These are phyloP conservation scores for Wallacemonas sp. DNA, from an alignment of 208 protist species.

Conservation along the genomic window DNA sequence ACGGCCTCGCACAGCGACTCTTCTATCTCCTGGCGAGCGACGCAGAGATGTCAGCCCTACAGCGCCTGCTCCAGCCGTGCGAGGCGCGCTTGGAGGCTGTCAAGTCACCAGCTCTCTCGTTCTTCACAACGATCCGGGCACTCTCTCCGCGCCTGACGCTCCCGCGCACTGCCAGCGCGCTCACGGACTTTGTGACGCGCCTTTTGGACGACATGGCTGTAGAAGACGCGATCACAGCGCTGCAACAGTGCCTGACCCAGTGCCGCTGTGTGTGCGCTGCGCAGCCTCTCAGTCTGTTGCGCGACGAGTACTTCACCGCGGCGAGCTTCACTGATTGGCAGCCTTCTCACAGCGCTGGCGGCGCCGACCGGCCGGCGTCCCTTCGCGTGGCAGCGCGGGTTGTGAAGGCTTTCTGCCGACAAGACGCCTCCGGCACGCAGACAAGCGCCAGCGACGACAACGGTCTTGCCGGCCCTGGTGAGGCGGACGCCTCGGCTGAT, in stretches of 20 bases:
- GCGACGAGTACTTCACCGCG: slow-evolving; percentile 2
- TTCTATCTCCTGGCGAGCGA: slow-evolving; percentile 4
- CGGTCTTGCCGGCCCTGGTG: neutral
- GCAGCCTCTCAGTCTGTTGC: neutral
- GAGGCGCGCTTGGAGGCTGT: neutral
- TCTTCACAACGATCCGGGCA: slow-evolving; percentile 11
- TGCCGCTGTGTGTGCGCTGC: neutral
- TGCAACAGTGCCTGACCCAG: slow-evolving; percentile 1
- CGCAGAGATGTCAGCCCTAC: slow-evolving; percentile 19
- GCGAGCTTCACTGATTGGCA: slow-evolving; percentile 1
- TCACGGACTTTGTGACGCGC: neutral
- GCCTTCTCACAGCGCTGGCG: too few relatives aligned
- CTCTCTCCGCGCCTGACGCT: slow-evolving; percentile 1
- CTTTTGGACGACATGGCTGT: neutral
- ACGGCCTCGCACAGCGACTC: slow-evolving; percentile 18
- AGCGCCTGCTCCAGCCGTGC: slow-evolving; percentile 14
- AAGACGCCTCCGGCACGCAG: too few relatives aligned
- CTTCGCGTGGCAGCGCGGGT: neutral
- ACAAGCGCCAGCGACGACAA: neutral
- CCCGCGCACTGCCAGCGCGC: neutral
- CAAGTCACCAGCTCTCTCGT: neutral
- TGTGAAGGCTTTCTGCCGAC: slow-evolving; percentile 1
- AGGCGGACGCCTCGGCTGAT: too few relatives aligned
- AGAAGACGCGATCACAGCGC: neutral
- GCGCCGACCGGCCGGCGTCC: neutral